Evolutionary conservation across 148 eudicot species (phyloP).

Genomic region (Fagopyrum homotropicum): DNA sequence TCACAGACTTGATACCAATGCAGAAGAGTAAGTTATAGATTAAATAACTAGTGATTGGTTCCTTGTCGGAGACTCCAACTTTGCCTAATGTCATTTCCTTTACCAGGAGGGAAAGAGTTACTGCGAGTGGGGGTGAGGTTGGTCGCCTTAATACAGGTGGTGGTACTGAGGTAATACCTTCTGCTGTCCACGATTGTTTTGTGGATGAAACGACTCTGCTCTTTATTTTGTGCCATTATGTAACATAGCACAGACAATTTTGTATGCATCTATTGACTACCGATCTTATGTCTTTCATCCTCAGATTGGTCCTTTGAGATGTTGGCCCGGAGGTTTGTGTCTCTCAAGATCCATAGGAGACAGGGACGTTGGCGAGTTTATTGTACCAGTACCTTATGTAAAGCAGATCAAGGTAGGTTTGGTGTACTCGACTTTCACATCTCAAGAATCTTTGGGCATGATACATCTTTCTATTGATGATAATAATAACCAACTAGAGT

Average conservation of each 20-base stretch:
- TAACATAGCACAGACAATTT: neutral
- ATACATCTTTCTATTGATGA: neutral
- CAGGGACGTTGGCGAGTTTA: slow-evolving; percentile 96
- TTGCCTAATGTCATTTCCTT: slow-evolving; percentile 9
- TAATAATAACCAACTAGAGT: neutral
- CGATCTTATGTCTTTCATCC: neutral
- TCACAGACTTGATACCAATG: slow-evolving; percentile 89
- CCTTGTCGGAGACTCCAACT: neutral
- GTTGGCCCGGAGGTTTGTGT: slow-evolving; percentile 99
- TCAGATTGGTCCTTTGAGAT: slow-evolving; percentile 96
- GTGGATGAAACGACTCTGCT: neutral
- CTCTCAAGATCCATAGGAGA: slow-evolving; percentile 95
- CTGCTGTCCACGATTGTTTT: neutral
- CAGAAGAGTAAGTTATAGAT: slow-evolving; percentile 60
- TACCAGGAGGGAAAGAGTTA: slow-evolving; percentile 78
- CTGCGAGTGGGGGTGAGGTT: slow-evolving; percentile 95
- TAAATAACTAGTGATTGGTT: neutral
- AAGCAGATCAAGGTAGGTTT: slow-evolving; percentile 91
- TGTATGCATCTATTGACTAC: neutral
- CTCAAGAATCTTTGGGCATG: neutral
- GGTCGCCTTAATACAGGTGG: slow-evolving; percentile 98
- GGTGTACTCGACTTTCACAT: neutral
- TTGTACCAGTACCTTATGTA: slow-evolving; percentile 90
- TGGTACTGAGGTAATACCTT: slow-evolving; percentile 74
- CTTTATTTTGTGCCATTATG: slow-evolving; percentile 2